Conservation (phyloP, 345 rosid genomes). For the Ceriops tagal region DNA sequence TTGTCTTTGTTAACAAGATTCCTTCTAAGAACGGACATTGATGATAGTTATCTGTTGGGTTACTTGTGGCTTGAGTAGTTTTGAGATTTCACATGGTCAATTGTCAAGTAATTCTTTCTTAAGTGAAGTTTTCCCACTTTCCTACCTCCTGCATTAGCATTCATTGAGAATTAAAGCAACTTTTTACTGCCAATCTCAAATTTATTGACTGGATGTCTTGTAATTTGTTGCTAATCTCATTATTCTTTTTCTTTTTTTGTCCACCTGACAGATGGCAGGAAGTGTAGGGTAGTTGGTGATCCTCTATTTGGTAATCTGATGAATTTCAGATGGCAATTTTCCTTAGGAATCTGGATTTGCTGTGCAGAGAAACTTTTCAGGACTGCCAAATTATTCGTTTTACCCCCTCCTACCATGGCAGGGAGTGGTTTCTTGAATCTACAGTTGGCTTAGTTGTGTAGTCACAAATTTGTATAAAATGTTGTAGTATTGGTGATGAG, state of each 20-base stretch:
- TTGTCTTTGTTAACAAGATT: too few species aligned
- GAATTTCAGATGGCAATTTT: constrained; percentile 15
- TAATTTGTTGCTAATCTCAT: neutral
- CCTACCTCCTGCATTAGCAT: too few species aligned
- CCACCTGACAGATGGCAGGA: constrained; percentile 21
- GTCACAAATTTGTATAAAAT: constrained; percentile 41
- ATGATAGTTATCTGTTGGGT: too few species aligned
- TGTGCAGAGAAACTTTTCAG: constrained; percentile 30
- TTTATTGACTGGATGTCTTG: neutral
- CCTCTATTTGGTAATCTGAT: constrained; percentile 20
- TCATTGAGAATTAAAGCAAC: too few species aligned
- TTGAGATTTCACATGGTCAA: too few species aligned
- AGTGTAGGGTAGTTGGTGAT: constrained; percentile 32
- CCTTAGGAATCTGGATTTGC: constrained; percentile 20
- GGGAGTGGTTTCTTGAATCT: constrained; percentile 21
- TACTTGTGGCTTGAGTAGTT: too few species aligned
- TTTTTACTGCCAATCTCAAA: too few species aligned
- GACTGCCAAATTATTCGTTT: constrained; percentile 5
- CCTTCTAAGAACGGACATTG: too few species aligned
- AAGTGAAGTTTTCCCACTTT: too few species aligned
- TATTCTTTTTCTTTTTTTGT: neutral
- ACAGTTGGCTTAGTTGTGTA: constrained; percentile 13
- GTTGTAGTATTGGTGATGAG: constrained; percentile 31
- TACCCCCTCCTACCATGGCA: constrained; percentile 1
- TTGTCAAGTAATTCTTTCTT: too few species aligned